Base-by-base conservation (phyloP, 2,329 filamentous ascomycete genomes). In the Zymoseptoria passerinii region DNA sequence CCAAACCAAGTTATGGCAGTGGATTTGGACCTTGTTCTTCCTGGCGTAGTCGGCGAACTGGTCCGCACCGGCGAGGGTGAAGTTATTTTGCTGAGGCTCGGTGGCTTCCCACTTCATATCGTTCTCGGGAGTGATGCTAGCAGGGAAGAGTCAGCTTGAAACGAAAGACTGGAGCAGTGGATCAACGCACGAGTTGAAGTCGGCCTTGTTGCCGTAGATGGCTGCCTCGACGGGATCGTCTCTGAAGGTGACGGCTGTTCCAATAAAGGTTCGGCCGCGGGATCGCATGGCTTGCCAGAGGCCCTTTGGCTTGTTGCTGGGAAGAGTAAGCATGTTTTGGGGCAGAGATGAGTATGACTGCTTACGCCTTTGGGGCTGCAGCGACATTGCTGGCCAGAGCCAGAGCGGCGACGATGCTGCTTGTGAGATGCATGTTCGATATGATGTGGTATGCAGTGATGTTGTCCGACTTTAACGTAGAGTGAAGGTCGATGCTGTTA, bases 1-100 rank as follows among this genome's bases (percentile, higher is more conserved):
- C 75, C 75, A 77, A 3, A 77, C 73, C 4, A 76, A 65, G 8
- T 64, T 75, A 61, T 77, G 75, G 68, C 75, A 77, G 51, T 73
- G 65, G 56, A 73, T 66, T 54, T 71, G 63, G 52, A 72, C 68
- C 28, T 70, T 66, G 62, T 76, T 71, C 50, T 67, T 63, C n/a
- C 67, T 67, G 4, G 73, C 73, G 52, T 70, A 72, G 53, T 74
- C 67, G 40, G 70, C 68, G 61, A 73, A 61, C 29, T 65, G 65
- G 60, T 75, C 73, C 16, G 68, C 71, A 48, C 65, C 67, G 4
- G 60, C 60, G 56, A 68, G 75, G 56, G 62, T 72, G 61, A 76
- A 76, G 28, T 66, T 61, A 55, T 66, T 66, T 3, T 67, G 70
- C 16, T 63, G 63, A 8, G 72, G 70, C 63, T 76, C 73, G 3